Evolutionary conservation across 768 basidiomycete genomes (phyloP).

Genomic region (Leccinum olivaceopallidum): DNA sequence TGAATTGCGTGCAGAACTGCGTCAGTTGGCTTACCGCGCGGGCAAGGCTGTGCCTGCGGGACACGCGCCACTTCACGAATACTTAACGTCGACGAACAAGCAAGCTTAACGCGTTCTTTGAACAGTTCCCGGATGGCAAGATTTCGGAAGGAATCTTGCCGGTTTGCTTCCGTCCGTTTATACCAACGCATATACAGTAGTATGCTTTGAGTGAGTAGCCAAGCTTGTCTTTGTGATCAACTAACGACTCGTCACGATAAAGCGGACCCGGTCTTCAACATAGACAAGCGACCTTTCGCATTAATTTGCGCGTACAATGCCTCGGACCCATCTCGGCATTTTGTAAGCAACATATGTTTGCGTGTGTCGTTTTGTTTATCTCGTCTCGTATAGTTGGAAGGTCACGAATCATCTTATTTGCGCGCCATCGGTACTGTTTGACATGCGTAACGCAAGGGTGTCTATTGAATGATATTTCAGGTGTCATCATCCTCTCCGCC

Average conservation of each 20-base stretch:
- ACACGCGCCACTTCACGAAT: conserved; percentile 51
- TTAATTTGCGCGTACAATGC: conserved; percentile 91
- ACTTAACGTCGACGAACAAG: conserved; percentile 68
- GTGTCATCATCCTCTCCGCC: conserved; percentile 91
- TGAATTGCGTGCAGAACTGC: too few species aligned
- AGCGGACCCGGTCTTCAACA: conserved; percentile 82
- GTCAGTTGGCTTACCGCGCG: too few species aligned
- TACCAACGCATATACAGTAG: conserved; percentile 72
- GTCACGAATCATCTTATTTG: conserved; percentile 87
- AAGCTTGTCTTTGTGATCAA: neutral
- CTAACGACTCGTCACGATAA: conserved; percentile 6
- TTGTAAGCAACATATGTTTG: conserved; percentile 48
- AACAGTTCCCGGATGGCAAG: conserved; percentile 79
- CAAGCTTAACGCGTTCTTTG: conserved; percentile 75
- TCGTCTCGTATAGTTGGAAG: conserved; percentile 61
- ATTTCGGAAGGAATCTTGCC: conserved; percentile 88
- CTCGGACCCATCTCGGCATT: conserved; percentile 75
- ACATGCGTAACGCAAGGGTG: neutral
- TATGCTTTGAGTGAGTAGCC: conserved; percentile 77
- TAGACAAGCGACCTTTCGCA: conserved; percentile 84
- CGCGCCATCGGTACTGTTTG: conserved; percentile 72
- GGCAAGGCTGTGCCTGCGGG: too few species aligned
- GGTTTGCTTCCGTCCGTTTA: conserved; percentile 75
- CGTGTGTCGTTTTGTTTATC: conserved; percentile 9
- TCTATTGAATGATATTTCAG: conserved; percentile 32